Evolutionary conservation across 768 basidiomycete species (phyloP).

Genomic region (Suillus bovinus): DNA sequence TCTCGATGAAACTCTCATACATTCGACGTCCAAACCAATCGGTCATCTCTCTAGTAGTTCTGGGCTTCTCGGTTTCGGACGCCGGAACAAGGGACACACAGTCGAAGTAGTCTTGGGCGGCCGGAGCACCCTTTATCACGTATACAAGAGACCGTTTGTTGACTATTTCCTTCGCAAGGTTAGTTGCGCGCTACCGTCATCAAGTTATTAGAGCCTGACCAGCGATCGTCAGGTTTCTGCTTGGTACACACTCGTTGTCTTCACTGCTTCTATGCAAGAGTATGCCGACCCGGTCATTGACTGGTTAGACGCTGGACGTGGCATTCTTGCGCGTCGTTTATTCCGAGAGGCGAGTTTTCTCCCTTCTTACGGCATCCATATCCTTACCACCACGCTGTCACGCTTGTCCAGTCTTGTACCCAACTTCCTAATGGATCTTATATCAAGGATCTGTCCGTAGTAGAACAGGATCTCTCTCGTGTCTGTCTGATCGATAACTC

Average conservation of each 20-base stretch:
- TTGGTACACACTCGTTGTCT: constrained; percentile 99
- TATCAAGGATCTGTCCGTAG: constrained; percentile 86
- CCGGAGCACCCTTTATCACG: constrained; percentile 90
- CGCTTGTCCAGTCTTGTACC: constrained; percentile 74
- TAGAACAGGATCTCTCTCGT: constrained; percentile 88
- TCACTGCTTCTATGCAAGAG: constrained; percentile 98
- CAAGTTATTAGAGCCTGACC: neutral
- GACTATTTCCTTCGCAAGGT: constrained; percentile 94
- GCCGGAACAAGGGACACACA: constrained; percentile 73
- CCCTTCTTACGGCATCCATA: neutral
- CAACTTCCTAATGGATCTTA: constrained; percentile 91
- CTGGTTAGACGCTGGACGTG: constrained; percentile 95
- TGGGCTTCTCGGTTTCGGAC: constrained; percentile 60
- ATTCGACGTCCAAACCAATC: constrained; percentile 88
- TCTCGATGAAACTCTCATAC: constrained; percentile 97
- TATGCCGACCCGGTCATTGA: constrained; percentile 99
- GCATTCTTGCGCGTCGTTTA: constrained; percentile 83
- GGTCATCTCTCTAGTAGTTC: constrained; percentile 47
- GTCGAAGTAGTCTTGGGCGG: constrained; percentile 93
- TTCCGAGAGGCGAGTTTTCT: constrained; percentile 85
- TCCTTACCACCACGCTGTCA: constrained; percentile 10
- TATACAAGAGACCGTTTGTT: constrained; percentile 97
- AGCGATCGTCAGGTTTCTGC: constrained; percentile 73
- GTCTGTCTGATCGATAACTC: constrained; percentile 97
- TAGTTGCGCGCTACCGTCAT: constrained; percentile 16